Evolutionary conservation across 176 grass and related monocot species (phyloP), one percentile per base, ranked within the genome.

Genomic region (Otatea glauca): DNA sequence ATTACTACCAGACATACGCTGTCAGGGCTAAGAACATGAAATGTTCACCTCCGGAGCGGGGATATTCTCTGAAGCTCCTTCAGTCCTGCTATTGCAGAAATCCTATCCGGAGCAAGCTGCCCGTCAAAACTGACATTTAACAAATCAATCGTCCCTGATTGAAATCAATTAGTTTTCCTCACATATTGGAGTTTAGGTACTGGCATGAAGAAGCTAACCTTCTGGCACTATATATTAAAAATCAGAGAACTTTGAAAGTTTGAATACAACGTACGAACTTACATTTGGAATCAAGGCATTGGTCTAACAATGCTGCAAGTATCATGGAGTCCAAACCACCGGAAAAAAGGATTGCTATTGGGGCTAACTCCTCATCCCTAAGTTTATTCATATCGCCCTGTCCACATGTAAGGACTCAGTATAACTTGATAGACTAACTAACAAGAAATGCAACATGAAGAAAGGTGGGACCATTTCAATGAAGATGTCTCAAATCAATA

Each of bases 121-220:
- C 89, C 91, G 32, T 98, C 96, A 87, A 98, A 98, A 90, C 96
- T 98, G 76, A 95, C 96, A 87, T 95, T 98, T 84, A 95, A 80
- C 83, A 98, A 91, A 95, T 98, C 96, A 83, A 95, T 94, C 54
- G 79, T 88, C 77, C 90, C 96, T 95, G 88, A 70, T 51, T 44
- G 51, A 81, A 87, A 85, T 51, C 39, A 62, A 76, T 83, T 80
- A 89, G 37, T 37, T 69, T 45, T 58, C 71, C 12, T 76, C 34
- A 45, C 29, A 74, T 71, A 8, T 23, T 1, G 14, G 70, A 83
- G 38, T 48, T 65, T 34, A 75, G n/a, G 7, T 44, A 37, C 13
- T 58, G 20, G 32, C n/a, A 84, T 55, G 21, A 67, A 58, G 48
- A 80, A 74, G 18, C 20, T 35, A 75, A 76, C 75, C 34, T 78